Base-by-base conservation (phyloP, 805 yeast genomes). In the Lachancea lanzarotensis region DNA sequence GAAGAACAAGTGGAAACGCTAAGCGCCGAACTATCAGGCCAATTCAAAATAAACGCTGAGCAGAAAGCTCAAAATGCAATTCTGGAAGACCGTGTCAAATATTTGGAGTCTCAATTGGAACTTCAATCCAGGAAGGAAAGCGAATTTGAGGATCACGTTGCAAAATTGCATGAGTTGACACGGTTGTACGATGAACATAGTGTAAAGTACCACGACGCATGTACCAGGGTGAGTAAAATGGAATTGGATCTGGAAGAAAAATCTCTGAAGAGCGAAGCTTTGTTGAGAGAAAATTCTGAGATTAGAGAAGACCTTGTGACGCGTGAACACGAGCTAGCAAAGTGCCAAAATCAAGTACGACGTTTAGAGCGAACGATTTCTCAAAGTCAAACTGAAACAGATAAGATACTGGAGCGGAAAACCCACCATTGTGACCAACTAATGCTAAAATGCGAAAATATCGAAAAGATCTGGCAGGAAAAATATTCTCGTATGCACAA, bases 401-500 rank as follows among this genome's bases (percentile, higher is more conserved):
- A 32, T 13, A 15, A 22, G 22, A 22, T 5, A 8, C 32, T 40
- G 15, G 43, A 40, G 10, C 20, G 6, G 16, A 40, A 27, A 22
- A 40, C 32, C 22, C 12, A 32, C 8, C 38, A 40, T 11, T 40
- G 43, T 20, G 32, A 25, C 15, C 43, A 33, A 22, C 35, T 40
- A n/a, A 26, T 25, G 13, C 4, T 16, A 8, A 20, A 33, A 33
- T 25, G 31, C 16, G 36, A 32, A 18, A 22, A 33, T 16, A 3
- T 25, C 6, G 43, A 40, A 22, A 22, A 16, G 22, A 9, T 3
- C 13, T 40, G 43, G 43, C 32, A 40, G 22, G 30, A 16, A 6
- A 20, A 25, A 9, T 26, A 32, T 22, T 40, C 37, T 12, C 30
- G 32, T 16, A 20, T 40, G 16, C 16, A 15, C 12, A 13, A 26